Conservation (phyloP, 495 filamentous ascomycete genomes). For the Hypoxylon rickii region DNA sequence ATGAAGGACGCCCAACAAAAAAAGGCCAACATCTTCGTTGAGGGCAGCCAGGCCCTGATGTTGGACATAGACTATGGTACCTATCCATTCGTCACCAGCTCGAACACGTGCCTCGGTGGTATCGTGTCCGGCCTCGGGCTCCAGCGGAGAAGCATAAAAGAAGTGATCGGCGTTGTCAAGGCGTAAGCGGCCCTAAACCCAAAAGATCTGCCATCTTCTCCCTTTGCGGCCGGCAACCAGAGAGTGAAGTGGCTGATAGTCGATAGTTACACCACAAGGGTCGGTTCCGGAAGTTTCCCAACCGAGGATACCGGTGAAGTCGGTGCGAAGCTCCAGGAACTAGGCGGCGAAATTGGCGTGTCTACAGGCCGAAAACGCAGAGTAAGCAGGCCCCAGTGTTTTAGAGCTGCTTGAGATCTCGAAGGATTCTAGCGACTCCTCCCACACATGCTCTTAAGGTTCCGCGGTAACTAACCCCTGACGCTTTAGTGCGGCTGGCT, state of each 20-base stretch:
- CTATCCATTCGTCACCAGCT: slow-evolving; percentile 24
- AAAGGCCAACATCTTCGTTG: slow-evolving; percentile 72
- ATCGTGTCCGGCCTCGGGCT: slow-evolving; percentile 25
- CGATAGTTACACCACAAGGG: slow-evolving; percentile 73
- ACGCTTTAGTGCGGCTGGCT: slow-evolving; percentile 97
- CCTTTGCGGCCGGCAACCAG: no score
- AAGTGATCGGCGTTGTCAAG: slow-evolving; percentile 84
- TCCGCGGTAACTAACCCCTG: no score
- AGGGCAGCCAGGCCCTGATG: slow-evolving; percentile 86
- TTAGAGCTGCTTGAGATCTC: no score
- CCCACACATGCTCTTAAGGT: no score
- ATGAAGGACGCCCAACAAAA: slow-evolving; percentile 60
- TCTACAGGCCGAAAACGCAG: slow-evolving; percentile 83
- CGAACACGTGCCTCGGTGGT: slow-evolving; percentile 23
- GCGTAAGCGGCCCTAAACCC: no score
- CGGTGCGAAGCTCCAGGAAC: slow-evolving; percentile 50
- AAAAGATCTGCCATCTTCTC: no score
- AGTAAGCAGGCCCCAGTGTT: no score
- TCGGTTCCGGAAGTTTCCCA: slow-evolving; percentile 82
- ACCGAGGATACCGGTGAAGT: slow-evolving; percentile 72
- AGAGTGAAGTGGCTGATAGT: no score
- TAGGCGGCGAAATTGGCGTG: slow-evolving; percentile 63
- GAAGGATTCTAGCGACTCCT: no score
- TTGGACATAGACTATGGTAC: slow-evolving; percentile 48
- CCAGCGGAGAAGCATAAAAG: slow-evolving; percentile 18